Percentiles rank a stretch among this genome's conserved stretches.
phyloP scores from a whole-genome alignment of 441 rosid species.

The Syzygium syzygioides region DNA sequence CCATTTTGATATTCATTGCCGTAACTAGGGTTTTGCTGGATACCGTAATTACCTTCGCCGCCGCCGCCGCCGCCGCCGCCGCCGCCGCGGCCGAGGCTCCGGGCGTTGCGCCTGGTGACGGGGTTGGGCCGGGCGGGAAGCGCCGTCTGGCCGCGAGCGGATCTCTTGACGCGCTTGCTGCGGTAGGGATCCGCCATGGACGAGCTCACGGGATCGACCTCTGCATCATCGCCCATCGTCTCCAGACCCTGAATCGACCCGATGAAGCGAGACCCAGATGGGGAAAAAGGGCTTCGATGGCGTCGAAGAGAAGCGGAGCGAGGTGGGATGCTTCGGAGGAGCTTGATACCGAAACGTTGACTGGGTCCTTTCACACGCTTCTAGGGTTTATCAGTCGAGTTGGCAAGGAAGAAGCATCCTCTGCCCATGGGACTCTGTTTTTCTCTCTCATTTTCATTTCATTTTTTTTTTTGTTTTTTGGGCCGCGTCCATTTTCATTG shows the following conservation, averaged over 20 bases:
- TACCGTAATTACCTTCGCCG: not conserved
- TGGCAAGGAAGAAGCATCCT: not conserved
- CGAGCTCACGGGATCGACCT: not conserved
- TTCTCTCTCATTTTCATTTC: not conserved
- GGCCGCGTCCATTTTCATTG: not conserved
- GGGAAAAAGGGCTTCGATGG: not conserved
- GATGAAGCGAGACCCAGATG: not conserved
- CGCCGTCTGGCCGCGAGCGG: not conserved
- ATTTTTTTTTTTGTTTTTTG: not conserved
- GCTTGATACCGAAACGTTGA: not conserved
- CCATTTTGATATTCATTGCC: not conserved
- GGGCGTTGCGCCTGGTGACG: not conserved
- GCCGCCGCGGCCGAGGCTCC: not conserved
- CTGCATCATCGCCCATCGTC: not conserved
- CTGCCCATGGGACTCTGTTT: not conserved
- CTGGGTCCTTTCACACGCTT: fast-evolving
- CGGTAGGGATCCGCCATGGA: not conserved
- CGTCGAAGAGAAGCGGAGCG: not conserved
- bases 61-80: not conserved
- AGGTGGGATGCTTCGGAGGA: not conserved
- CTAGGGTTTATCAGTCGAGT: not conserved
- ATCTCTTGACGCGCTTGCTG: not conserved
- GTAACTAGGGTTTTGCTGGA: not conserved
- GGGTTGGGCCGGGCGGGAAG: not conserved
- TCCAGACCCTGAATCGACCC: not conserved